Conservation (phyloP, 192 early-diverging fungal species). For the Piromyces finnis region DNA sequence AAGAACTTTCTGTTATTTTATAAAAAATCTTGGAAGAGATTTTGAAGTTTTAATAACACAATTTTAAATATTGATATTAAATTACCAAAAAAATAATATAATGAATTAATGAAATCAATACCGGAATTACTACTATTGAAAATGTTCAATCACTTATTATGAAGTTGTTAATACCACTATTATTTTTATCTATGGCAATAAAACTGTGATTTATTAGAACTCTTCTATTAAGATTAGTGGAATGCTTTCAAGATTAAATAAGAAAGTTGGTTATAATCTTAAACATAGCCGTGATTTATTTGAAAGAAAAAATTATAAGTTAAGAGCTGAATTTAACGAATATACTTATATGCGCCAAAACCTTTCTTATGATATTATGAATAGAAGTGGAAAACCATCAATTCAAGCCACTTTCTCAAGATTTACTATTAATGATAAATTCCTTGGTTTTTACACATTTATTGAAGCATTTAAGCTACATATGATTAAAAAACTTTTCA, state of each 20-base stretch:
- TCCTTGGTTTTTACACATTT: not conserved
- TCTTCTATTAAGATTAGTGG: not conserved
- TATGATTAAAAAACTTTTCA: not conserved
- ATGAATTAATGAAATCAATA: not conserved
- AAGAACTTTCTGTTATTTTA: not conserved
- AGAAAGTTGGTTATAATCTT: not conserved
- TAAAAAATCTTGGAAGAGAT: not conserved
- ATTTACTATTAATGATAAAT: not conserved
- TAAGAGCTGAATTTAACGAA: not conserved
- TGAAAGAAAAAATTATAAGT: not conserved
- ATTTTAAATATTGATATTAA: not conserved
- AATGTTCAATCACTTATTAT: not conserved
- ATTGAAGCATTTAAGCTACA: not conserved
- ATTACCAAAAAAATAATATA: not conserved
- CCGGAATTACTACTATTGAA: not conserved
- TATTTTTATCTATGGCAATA: not conserved
- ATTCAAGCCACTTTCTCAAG: not conserved
- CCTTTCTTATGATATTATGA: not conserved
- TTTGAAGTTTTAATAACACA: not conserved
- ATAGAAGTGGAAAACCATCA: not conserved
- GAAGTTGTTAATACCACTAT: not conserved
- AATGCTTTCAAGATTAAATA: not conserved
- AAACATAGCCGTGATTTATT: not conserved
- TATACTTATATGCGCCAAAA: not conserved
- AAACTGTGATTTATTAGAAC: not conserved